Evolutionary conservation across 2,329 filamentous ascomycete species (phyloP).

Genomic region (Paecilomyces sp.): DNA sequence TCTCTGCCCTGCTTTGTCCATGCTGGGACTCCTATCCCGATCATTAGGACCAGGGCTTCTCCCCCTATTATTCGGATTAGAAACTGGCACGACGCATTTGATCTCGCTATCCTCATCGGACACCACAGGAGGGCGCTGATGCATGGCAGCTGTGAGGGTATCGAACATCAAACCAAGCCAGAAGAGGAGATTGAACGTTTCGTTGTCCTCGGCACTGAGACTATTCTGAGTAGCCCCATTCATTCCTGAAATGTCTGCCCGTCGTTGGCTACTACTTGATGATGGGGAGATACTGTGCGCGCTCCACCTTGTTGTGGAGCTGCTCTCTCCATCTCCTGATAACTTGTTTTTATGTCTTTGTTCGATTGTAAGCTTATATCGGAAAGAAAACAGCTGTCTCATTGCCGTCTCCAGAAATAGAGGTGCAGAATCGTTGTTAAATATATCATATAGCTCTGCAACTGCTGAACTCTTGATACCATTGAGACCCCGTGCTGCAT

Average conservation of each 20-base stretch:
- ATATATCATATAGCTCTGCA: conserved; percentile 9
- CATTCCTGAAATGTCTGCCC: background rate
- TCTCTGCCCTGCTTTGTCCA: conserved; percentile 8
- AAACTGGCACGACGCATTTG: conserved; percentile 4
- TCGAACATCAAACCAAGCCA: conserved; percentile 57
- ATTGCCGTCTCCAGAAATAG: conserved; percentile 33
- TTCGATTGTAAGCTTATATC: conserved; percentile 14
- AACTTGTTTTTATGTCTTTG: conserved; percentile 5
- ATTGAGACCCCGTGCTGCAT: background rate
- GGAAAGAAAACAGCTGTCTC: conserved; percentile 29
- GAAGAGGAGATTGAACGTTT: conserved; percentile 48
- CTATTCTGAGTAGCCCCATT: background rate
- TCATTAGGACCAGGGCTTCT: background rate
- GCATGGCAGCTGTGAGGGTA: conserved; percentile 50
- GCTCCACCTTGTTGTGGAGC: background rate
- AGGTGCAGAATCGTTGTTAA: conserved; percentile 22
- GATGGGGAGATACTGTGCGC: background rate
- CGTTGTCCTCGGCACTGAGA: conserved; percentile 30
- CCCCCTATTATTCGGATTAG: background rate
- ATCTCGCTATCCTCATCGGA: conserved; percentile 42
- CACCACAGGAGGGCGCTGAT: conserved; percentile 38
- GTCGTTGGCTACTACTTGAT: background rate
- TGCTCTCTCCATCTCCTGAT: background rate
- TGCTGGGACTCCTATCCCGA: background rate
- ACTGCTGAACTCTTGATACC: background rate